These are phyloP conservation scores for Xylaria sp. DNA, from an alignment of 2,329 filamentous ascomycete species.

Conservation along the genomic window DNA sequence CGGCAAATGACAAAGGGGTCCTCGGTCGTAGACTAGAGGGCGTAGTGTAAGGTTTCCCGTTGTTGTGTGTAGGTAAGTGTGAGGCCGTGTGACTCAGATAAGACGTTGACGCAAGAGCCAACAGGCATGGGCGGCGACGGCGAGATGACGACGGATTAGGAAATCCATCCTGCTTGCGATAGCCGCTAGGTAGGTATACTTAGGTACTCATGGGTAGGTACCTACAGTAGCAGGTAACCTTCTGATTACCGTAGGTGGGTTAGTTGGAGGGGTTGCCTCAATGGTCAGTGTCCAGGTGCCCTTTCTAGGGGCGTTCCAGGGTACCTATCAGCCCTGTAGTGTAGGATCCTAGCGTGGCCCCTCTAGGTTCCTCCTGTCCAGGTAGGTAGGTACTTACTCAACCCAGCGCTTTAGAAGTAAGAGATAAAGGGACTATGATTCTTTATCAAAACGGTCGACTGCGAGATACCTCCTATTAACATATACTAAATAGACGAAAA, in stretches of 20 bases:
- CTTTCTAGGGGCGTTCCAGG: background rate
- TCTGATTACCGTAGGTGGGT: no score
- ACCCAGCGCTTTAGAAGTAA: background rate
- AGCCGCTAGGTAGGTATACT: no score
- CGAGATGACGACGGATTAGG: conserved; percentile 27
- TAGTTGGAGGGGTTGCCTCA: no score
- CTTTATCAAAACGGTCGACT: no score
- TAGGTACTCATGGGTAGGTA: background rate
- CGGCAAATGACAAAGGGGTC: conserved; percentile 26
- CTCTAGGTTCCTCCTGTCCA: background rate
- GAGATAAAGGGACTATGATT: background rate
- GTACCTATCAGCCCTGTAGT: no score
- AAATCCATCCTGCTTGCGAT: conserved; percentile 15
- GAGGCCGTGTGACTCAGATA: conserved; percentile 41
- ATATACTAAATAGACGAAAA: no score
- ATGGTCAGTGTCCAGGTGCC: background rate
- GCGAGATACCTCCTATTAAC: no score
- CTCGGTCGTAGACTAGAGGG: background rate
- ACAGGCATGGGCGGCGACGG: background rate
- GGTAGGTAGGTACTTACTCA: no score
- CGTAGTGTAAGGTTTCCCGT: no score
- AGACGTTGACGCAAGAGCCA: conserved; percentile 28
- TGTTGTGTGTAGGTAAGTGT: no score
- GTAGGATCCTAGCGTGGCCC: background rate
- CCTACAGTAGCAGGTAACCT: no score